Conservation (phyloP, 805 yeast genomes). For the Schizosaccharomyces japonicus region DNA sequence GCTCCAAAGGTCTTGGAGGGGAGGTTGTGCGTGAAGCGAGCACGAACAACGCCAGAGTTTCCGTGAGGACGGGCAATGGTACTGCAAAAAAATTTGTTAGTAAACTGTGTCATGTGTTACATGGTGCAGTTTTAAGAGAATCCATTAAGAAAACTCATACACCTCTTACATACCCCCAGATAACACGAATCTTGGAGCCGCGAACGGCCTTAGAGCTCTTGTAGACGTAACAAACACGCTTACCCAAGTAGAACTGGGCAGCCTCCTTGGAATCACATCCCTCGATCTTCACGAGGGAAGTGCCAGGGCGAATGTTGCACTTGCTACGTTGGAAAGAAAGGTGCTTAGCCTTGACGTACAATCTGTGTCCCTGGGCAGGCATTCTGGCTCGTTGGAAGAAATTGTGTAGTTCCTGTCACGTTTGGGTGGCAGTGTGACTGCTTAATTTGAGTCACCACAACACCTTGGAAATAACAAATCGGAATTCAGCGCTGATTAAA, state of each 20-base stretch:
- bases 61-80: constrained; percentile 89
- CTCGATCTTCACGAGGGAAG: constrained; percentile 89
- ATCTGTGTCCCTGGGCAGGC: constrained; percentile 4
- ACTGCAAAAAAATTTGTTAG: background rate
- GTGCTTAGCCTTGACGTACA: constrained; percentile 99
- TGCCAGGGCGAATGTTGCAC: constrained; percentile 93
- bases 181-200: constrained; percentile 97
- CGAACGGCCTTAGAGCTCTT: constrained; percentile 92
- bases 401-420: too few relatives aligned
- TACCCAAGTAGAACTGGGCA: constrained; percentile 97
- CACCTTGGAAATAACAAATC: too few relatives aligned
- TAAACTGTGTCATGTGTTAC: background rate
- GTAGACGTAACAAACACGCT: constrained; percentile 98
- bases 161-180: constrained; percentile 50
- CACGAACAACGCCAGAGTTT: constrained; percentile 93
- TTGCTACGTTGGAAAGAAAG: constrained; percentile 98
- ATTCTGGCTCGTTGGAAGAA: background rate
- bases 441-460: too few relatives aligned
- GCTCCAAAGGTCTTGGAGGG: constrained; percentile 99
- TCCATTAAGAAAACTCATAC: too few relatives aligned
- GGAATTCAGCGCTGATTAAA: too few relatives aligned
- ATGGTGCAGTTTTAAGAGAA: background rate
- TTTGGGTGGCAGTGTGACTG: too few relatives aligned
- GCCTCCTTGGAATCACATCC: constrained; percentile 81
- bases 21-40: constrained; percentile 94